Percentiles rank a stretch among this genome's conserved stretches.
phyloP scores from a whole-genome alignment of 2,329 filamentous ascomycete species.

The Epichloe bromicola region DNA sequence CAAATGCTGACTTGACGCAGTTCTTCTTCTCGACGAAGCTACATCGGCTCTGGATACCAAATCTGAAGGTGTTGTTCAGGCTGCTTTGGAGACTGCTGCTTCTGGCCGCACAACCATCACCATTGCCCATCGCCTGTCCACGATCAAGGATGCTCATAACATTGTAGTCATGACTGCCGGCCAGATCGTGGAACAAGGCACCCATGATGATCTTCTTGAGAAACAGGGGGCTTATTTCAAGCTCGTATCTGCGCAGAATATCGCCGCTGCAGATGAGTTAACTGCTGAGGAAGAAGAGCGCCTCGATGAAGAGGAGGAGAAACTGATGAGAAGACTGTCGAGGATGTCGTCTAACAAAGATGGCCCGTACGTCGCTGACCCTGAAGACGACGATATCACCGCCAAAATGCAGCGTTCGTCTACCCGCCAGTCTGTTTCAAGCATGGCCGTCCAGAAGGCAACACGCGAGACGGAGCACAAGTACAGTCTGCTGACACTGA shows the following conservation, averaged over 20 bases:
- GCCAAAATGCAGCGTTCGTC: constrained; percentile 42
- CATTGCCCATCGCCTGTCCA: constrained; percentile 89
- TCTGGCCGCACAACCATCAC: constrained; percentile 86
- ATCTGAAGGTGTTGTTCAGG: constrained; percentile 88
- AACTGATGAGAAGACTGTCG: constrained; percentile 30
- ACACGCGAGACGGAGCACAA: constrained; percentile 35
- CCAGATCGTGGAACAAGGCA: constrained; percentile 83
- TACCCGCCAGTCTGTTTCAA: constrained; percentile 52
- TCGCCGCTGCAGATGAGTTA: constrained; percentile 47
- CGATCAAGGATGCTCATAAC: constrained; percentile 86
- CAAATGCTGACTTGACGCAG: constrained; percentile 13
- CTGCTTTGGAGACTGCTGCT: constrained; percentile 75
- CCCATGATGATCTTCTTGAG: constrained; percentile 66
- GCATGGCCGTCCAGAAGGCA: constrained; percentile 50
- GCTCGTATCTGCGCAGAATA: constrained; percentile 79
- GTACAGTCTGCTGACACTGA: constrained; percentile 61
- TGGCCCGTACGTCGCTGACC: constrained; percentile 35
- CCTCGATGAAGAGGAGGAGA: constrained; percentile 36
- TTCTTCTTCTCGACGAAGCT: constrained; percentile 87
- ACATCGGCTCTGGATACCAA: constrained; percentile 90
- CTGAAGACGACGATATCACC: constrained; percentile 44
- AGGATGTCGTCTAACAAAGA: constrained; percentile 26
- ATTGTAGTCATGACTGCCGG: constrained; percentile 88
- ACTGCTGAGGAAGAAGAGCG: constrained; percentile 36
- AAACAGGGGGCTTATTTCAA: constrained; percentile 63